Conservation (phyloP, 2,329 filamentous ascomycete genomes). For the Paecilomyces variotii region DNA sequence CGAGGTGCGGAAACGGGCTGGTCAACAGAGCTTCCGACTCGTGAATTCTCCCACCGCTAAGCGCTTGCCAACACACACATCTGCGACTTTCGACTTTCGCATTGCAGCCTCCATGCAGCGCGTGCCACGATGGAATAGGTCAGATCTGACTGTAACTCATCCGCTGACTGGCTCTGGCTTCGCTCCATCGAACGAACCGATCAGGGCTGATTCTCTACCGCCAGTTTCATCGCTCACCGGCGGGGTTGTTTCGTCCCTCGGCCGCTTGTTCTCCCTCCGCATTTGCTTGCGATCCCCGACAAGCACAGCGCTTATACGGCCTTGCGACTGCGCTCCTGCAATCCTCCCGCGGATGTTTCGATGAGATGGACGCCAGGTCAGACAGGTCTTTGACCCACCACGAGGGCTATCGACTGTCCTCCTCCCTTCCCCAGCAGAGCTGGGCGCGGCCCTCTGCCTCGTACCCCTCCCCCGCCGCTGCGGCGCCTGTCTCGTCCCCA, state of each 20-base stretch:
- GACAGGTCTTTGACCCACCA: constrained; percentile 19
- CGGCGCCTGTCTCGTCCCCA: constrained; percentile 15
- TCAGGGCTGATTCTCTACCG: neutral
- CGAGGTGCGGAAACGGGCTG: neutral
- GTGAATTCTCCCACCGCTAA: constrained; percentile 3
- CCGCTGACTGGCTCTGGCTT: neutral
- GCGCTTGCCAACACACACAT: constrained; percentile 2
- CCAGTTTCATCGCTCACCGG: neutral
- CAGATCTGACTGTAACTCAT: neutral
- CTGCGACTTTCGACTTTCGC: constrained; percentile 3
- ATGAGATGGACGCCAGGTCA: constrained; percentile 26
- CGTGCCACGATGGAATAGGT: neutral
- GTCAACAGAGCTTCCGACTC: neutral
- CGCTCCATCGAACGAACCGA: neutral
- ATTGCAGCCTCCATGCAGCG: constrained; percentile 8
- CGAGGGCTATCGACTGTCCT: constrained; percentile 19
- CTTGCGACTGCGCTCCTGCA: constrained; percentile 2
- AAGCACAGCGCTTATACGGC: neutral
- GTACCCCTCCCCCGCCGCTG: constrained; percentile 14
- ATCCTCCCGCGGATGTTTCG: constrained; percentile 2
- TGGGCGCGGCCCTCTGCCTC: constrained; percentile 22
- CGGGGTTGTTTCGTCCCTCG: neutral
- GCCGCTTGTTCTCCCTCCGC: neutral
- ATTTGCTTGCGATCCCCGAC: neutral
- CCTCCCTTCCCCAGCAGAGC: constrained; percentile 22